Percentiles rank a stretch among this genome's conserved stretches.
These are phyloP conservation scores for Boletus rufocinnamomeus DNA, from an alignment of 768 basidiomycete genomes.

Conservation along the genomic window DNA sequence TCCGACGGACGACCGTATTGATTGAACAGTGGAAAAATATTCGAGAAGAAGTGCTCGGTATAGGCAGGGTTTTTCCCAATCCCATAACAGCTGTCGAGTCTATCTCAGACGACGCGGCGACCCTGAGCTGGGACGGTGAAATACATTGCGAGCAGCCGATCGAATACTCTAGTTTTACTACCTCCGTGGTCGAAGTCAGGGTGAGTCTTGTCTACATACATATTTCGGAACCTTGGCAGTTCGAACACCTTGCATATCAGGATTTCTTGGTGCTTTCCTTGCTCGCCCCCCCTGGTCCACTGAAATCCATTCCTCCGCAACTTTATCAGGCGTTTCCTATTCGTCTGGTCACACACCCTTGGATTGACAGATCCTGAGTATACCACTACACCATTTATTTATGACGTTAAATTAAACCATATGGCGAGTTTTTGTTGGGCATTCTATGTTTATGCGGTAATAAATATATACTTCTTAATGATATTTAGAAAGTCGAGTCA, in stretches of 20 bases:
- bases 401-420: conserved; percentile 20
- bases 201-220: conserved; percentile 33
- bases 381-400: conserved; percentile 16
- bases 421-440: not conserved
- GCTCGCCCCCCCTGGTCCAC: conserved; percentile 39
- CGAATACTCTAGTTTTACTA: conserved; percentile 51
- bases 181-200: conserved; percentile 50
- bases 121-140: conserved; percentile 66
- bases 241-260: conserved; percentile 34
- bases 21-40: conserved; percentile 22
- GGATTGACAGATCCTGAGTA: conserved; percentile 34
- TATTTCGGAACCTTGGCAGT: not conserved
- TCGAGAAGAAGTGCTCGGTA: conserved; percentile 43
- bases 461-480: conserved; percentile 10
- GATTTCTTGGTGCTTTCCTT: conserved; percentile 60
- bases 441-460: conserved; percentile 4
- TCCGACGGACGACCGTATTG: conserved; percentile 53
- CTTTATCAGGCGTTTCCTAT: conserved; percentile 56
- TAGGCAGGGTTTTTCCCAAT: conserved; percentile 44
- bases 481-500: not conserved
- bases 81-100: conserved; percentile 41
- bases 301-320: conserved; percentile 37
- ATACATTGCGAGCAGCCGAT: conserved; percentile 43
- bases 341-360: conserved; percentile 63
- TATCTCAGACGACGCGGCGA: conserved; percentile 32